A percentile compares a stretch with the other conserved stretches of the same genome.
Evolutionary conservation across 345 rosid genomes (phyloP).

Genomic region (Punica granatum): DNA sequence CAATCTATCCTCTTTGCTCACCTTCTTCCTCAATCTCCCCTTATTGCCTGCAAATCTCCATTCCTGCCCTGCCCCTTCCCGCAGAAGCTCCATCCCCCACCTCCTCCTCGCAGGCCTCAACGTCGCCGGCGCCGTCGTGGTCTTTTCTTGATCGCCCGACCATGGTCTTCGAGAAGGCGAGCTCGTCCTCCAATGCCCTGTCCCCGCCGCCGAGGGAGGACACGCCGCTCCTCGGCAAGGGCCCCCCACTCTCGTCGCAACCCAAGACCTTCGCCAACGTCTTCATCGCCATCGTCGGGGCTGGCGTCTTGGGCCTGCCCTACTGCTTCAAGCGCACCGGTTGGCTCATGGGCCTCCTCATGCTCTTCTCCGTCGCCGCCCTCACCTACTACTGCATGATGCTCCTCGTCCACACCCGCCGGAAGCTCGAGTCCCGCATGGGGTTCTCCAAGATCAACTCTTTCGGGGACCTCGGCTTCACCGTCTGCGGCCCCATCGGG

Average conservation of each 20-base stretch:
- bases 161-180: constrained; percentile 40
- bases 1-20: no score
- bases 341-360: constrained; percentile 67
- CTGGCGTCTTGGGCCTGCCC: constrained; percentile 88
- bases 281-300: constrained; percentile 80
- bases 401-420: constrained; percentile 68
- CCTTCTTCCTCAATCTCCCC: no score
- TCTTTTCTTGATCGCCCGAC: background rate
- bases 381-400: constrained; percentile 69
- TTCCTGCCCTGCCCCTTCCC: no score
- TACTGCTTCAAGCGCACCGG: constrained; percentile 85
- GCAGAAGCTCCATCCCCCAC: no score
- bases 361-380: constrained; percentile 48
- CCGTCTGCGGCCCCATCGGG: constrained; percentile 66
- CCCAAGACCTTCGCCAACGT: constrained; percentile 83
- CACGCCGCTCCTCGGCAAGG: constrained; percentile 57
- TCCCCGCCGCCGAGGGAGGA: constrained; percentile 30
- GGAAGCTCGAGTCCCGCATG: constrained; percentile 46
- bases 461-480: constrained; percentile 77
- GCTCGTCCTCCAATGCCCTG: constrained; percentile 35
- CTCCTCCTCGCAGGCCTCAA: no score
- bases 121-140: no score
- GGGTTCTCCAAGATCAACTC: constrained; percentile 48
- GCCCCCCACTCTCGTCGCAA: constrained; percentile 40
- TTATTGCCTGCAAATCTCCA: no score